phyloP scores from a whole-genome alignment of 2,329 filamentous ascomycete genomes.

The Aspergillus quadricinctus region DNA sequence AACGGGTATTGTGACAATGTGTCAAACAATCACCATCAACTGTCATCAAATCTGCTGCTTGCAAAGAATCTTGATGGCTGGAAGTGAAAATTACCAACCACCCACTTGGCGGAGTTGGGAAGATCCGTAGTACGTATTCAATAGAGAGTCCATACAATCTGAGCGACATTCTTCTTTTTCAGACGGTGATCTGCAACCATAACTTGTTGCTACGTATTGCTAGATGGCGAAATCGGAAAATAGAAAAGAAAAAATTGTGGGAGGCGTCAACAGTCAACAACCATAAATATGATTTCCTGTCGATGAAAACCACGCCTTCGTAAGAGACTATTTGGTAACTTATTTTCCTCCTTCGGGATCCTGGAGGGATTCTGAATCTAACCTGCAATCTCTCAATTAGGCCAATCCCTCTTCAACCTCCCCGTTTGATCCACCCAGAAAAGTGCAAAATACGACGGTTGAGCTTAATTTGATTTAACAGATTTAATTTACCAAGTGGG shows the following conservation, averaged over 20 bases:
- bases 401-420: not conserved
- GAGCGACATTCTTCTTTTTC: constrained; percentile 12
- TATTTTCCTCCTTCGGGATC: not conserved
- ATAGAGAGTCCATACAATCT: constrained; percentile 6
- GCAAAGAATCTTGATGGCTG: not conserved
- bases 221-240: not conserved
- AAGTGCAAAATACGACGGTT: not conserved
- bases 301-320: not conserved
- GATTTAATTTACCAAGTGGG: not conserved
- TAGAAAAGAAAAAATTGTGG: constrained; percentile 1
- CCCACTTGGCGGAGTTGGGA: not conserved
- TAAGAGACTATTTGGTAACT: not conserved
- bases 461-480: not conserved
- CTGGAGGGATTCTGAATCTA: not conserved
- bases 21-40: not conserved
- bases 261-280: not conserved
- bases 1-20: not conserved
- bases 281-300: not conserved
- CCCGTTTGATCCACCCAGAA: not conserved
- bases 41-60: not conserved
- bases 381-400: not conserved
- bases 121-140: not conserved
- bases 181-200: constrained; percentile 13
- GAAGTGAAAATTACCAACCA: constrained; percentile 13
- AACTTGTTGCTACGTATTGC: not conserved